These are phyloP conservation scores for Panus rudis DNA, from an alignment of 768 basidiomycete genomes.

Conservation along the genomic window DNA sequence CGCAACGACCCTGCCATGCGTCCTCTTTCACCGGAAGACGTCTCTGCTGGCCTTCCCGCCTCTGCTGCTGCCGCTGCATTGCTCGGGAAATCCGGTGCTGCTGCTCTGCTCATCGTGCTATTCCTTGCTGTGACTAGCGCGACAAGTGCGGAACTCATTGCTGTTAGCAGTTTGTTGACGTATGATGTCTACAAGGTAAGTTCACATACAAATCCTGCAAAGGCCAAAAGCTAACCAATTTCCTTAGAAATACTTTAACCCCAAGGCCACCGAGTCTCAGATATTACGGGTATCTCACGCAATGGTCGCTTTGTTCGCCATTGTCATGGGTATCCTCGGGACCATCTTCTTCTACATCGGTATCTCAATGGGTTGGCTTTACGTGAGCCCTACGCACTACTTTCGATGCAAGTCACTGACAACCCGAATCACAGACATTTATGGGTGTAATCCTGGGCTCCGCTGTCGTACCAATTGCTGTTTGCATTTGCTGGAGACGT, in stretches of 20 bases:
- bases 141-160: constrained; percentile 86
- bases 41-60: constrained; percentile 85
- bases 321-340: constrained; percentile 79
- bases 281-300: constrained; percentile 62
- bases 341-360: constrained; percentile 87
- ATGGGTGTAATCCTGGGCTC: constrained; percentile 86
- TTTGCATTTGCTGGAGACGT: constrained; percentile 78
- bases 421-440: constrained; percentile 46
- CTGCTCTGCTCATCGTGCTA: constrained; percentile 69
- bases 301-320: constrained; percentile 62
- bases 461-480: constrained; percentile 80
- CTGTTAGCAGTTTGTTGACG: constrained; percentile 76
- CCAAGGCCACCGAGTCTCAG: constrained; percentile 66
- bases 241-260: constrained; percentile 69
- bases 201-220: not conserved
- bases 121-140: constrained; percentile 86
- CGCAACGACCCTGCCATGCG: constrained; percentile 50
- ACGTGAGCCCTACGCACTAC: constrained; percentile 42
- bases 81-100: constrained; percentile 72
- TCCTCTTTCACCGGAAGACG: constrained; percentile 48
- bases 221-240: not conserved
- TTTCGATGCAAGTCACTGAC: not conserved
- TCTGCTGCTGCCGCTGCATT: constrained; percentile 79
- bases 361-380: constrained; percentile 91
- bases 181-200: constrained; percentile 79